Conservation (phyloP, 352 stramenopile genomes). For the Phytophthora sp. region DNA sequence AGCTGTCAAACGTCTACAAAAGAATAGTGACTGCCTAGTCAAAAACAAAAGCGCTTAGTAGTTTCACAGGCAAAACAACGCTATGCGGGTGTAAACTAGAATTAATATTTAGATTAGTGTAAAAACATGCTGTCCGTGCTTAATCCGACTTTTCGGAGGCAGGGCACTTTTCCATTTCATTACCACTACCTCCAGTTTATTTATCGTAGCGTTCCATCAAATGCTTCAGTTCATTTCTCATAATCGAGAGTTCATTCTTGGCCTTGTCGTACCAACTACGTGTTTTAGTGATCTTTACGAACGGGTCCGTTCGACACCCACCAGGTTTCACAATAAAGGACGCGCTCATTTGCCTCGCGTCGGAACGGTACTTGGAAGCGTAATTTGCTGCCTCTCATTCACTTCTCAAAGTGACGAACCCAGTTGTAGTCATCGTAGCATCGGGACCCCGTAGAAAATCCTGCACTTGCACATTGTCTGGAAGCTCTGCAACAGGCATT, state of each 20-base stretch:
- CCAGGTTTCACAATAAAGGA: background rate
- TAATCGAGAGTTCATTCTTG: background rate
- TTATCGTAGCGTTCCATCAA: background rate
- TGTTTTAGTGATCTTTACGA: slow-evolving; percentile 15
- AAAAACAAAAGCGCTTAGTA: too few species aligned
- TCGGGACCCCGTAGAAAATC: background rate
- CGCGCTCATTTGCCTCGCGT: too few species aligned
- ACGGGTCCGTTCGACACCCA: background rate
- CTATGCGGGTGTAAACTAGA: too few species aligned
- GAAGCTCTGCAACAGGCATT: background rate
- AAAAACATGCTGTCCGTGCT: too few species aligned
- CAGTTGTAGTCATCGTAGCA: background rate
- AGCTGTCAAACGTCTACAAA: too few species aligned
- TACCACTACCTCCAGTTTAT: background rate
- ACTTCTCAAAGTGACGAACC: background rate
- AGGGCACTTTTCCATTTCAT: too few species aligned
- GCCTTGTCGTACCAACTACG: slow-evolving; percentile 7
- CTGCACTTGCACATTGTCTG: background rate
- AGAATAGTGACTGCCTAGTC: too few species aligned
- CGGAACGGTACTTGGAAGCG: too few species aligned
- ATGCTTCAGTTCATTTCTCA: background rate
- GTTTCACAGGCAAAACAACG: too few species aligned
- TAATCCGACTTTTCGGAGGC: too few species aligned
- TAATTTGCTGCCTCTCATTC: too few species aligned
- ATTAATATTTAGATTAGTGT: too few species aligned